Percentiles rank a stretch among this genome's conserved stretches.
phyloP scores from a whole-genome alignment of 2,329 filamentous ascomycete species.

The Ceratocystiopsis sp. region DNA sequence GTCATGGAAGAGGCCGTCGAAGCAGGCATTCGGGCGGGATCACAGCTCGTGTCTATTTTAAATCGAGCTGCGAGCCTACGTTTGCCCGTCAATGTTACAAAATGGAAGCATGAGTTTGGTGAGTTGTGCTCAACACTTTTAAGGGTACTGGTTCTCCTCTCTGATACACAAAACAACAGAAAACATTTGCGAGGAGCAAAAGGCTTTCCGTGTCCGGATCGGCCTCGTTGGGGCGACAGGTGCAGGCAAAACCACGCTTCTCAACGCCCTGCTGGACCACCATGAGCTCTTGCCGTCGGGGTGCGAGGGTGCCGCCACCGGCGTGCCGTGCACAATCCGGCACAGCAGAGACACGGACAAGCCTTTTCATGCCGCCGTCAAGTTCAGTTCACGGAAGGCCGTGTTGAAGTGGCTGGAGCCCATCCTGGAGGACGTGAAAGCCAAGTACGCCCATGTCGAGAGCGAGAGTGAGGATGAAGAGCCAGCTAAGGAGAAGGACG shows the following conservation, averaged over 20 bases:
- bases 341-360: not conserved
- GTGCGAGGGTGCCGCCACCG: constrained; percentile 4
- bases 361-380: not conserved
- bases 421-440: constrained; percentile 1
- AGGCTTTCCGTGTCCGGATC: not conserved
- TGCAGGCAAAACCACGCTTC: constrained; percentile 4
- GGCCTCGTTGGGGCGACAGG: constrained; percentile 5
- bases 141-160: too few species aligned
- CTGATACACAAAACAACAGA: not conserved
- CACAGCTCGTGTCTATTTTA: not conserved
- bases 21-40: not conserved
- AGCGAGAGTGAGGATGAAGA: not conserved
- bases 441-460: not conserved
- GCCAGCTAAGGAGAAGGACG: not conserved
- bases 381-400: not conserved
- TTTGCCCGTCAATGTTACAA: not conserved
- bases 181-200: not conserved
- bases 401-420: constrained; percentile 1
- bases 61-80: not conserved
- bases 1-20: constrained; percentile 2
- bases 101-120: constrained; percentile 1
- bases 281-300: constrained; percentile 5
- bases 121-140: not conserved
- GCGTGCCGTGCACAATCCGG: constrained; percentile 2
- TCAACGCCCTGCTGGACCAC: constrained; percentile 6